Evolutionary conservation across 2,329 filamentous ascomycete genomes (phyloP).

Genomic region (Fusarium fujikuroi): DNA sequence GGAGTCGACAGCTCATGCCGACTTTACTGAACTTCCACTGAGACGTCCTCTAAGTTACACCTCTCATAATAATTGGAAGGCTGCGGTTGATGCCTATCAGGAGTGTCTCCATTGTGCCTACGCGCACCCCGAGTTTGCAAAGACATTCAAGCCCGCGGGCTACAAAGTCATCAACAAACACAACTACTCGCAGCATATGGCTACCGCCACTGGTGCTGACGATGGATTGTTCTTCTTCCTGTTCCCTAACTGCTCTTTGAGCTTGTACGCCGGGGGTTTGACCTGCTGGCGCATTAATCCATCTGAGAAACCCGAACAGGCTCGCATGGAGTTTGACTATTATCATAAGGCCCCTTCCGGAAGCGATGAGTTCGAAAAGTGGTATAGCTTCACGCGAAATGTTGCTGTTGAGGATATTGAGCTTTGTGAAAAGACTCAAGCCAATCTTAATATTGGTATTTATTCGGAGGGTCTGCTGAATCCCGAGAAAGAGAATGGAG

Average conservation of each 20-base stretch:
- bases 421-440: not conserved
- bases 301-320: not conserved
- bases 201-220: rapidly evolving
- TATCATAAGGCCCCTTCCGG: not conserved
- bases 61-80: not conserved
- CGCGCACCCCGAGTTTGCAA: not conserved
- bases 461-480: not conserved
- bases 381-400: not conserved
- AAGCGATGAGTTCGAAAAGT: not conserved
- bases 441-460: rapidly evolving
- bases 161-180: not conserved
- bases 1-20: not conserved
- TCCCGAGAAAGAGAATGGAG: not conserved
- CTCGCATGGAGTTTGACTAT: not conserved
- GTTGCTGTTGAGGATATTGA: not conserved
- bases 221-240: not conserved
- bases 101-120: not conserved
- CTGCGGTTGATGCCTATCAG: not conserved
- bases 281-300: not conserved
- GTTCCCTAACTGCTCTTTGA: not conserved
- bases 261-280: not conserved
- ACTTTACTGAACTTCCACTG: not conserved
- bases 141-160: not conserved
- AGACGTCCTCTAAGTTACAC: not conserved
- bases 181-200: not conserved